phyloP scores from a whole-genome alignment of 2,329 filamentous ascomycete species.

The Fusarium miscanthi region DNA sequence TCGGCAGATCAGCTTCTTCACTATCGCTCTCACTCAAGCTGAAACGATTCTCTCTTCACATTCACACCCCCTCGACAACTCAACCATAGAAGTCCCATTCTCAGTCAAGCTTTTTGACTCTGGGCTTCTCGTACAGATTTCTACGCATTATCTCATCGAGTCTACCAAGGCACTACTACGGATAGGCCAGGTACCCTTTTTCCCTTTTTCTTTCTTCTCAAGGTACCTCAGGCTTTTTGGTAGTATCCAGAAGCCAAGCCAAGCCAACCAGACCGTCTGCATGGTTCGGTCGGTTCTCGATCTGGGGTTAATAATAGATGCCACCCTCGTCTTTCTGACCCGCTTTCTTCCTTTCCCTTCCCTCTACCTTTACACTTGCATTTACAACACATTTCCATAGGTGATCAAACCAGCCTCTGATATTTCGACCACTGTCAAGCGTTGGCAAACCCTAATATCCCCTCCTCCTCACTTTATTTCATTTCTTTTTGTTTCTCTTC shows the following conservation, averaged over 20 bases:
- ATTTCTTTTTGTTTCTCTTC: not conserved
- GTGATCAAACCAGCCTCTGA: not conserved
- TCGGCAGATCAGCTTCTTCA: slow-evolving; percentile 7
- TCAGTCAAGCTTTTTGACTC: not conserved
- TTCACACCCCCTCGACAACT: not conserved
- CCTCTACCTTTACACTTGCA: not conserved
- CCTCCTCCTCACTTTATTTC: not conserved
- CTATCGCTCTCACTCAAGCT: not conserved
- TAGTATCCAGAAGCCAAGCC: slow-evolving; percentile 5
- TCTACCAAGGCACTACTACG: not conserved
- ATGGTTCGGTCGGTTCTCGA: slow-evolving; percentile 20
- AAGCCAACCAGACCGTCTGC: slow-evolving; percentile 16
- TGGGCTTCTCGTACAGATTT: not conserved
- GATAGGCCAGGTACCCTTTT: not conserved
- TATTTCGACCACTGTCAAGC: slow-evolving; percentile 1
- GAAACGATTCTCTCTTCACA: slow-evolving; percentile 3
- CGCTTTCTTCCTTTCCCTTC: slow-evolving; percentile 29
- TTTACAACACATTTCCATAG: slow-evolving; percentile 23
- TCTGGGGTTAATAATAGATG: slow-evolving; percentile 39
- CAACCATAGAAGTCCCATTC: not conserved
- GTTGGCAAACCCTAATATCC: not conserved
- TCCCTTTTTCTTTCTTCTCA: not conserved
- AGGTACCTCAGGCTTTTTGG: too few species aligned
- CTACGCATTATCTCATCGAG: not conserved
- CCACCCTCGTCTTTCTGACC: slow-evolving; percentile 36